Evolutionary conservation across 2,329 filamentous ascomycete genomes (phyloP).

Genomic region (Alternaria gaisen): DNA sequence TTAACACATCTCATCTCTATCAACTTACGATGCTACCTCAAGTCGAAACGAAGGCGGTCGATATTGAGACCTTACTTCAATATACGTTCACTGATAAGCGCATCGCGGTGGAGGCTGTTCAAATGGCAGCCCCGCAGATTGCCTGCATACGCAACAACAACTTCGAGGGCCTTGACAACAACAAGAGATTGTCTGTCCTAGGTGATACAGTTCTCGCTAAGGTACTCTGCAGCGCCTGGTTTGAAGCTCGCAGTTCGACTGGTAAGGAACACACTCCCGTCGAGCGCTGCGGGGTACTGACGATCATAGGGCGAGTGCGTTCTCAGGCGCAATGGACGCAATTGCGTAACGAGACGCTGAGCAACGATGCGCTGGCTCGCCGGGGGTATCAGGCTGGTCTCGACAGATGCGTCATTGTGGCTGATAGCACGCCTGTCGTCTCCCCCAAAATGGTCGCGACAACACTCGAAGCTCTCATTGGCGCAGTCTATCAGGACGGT

Average conservation of each 20-base stretch:
- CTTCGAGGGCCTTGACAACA: constrained; percentile 5
- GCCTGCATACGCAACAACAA: background rate
- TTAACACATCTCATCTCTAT: background rate
- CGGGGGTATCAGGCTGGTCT: background rate
- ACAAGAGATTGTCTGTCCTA: constrained; percentile 20
- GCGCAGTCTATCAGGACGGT: constrained; percentile 44
- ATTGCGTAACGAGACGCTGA: constrained; percentile 5
- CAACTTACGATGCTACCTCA: background rate
- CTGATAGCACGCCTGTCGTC: background rate
- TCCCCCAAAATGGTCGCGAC: constrained; percentile 36
- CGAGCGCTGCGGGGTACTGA: background rate
- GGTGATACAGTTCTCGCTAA: constrained; percentile 18
- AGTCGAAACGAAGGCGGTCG: background rate
- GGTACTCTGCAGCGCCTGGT: constrained; percentile 24
- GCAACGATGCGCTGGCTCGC: constrained; percentile 11
- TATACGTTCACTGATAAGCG: constrained; percentile 21
- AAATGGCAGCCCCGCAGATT: constrained; percentile 17
- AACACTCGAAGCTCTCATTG: constrained; percentile 48
- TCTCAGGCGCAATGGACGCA: constrained; percentile 12
- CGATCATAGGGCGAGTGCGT: background rate
- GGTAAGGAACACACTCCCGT: constrained; percentile 6
- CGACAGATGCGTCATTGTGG: constrained; percentile 13
- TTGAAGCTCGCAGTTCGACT: background rate
- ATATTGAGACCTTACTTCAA: constrained; percentile 13
- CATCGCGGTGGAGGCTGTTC: constrained; percentile 20